Evolutionary conservation across 2,329 filamentous ascomycete species (phyloP).

Genomic region (Pseudogymnoascus sp.): DNA sequence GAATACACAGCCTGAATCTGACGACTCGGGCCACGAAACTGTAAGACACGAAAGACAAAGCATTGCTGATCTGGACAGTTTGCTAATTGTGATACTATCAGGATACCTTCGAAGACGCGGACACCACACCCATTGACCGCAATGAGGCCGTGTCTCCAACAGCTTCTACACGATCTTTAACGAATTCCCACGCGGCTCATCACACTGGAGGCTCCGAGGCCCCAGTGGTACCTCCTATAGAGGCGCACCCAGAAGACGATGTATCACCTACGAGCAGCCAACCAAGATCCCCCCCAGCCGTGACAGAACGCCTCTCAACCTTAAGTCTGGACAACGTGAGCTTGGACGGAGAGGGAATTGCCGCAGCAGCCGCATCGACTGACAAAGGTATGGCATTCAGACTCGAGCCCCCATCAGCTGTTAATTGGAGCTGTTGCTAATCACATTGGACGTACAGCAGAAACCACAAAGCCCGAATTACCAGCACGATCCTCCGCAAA

Average conservation of each 20-base stretch:
- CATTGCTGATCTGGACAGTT: neutral
- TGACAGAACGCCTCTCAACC: constrained; percentile 45
- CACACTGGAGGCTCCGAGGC: constrained; percentile 1
- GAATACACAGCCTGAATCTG: neutral
- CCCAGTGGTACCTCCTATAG: constrained; percentile 34
- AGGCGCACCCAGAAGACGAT: constrained; percentile 23
- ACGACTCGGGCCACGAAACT: constrained; percentile 1
- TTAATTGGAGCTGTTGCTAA: neutral
- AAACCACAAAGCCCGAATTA: constrained; percentile 15
- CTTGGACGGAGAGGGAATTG: constrained; percentile 47
- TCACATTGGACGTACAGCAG: neutral
- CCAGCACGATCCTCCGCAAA: constrained; percentile 41
- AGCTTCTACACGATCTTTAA: neutral
- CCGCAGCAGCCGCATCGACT: neutral
- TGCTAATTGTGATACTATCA: constrained; percentile 28
- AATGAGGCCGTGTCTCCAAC: neutral
- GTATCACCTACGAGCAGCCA: constrained; percentile 12
- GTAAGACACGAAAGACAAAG: neutral
- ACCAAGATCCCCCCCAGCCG: constrained; percentile 41
- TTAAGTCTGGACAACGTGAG: constrained; percentile 56
- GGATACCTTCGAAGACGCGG: constrained; percentile 82
- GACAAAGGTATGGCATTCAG: neutral
- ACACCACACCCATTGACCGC: constrained; percentile 33
- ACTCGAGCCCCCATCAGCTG: too few species aligned
- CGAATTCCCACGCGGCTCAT: neutral